Evolutionary conservation across 306 rosid species (phyloP).

Genomic region (Sicyos baderoa): DNA sequence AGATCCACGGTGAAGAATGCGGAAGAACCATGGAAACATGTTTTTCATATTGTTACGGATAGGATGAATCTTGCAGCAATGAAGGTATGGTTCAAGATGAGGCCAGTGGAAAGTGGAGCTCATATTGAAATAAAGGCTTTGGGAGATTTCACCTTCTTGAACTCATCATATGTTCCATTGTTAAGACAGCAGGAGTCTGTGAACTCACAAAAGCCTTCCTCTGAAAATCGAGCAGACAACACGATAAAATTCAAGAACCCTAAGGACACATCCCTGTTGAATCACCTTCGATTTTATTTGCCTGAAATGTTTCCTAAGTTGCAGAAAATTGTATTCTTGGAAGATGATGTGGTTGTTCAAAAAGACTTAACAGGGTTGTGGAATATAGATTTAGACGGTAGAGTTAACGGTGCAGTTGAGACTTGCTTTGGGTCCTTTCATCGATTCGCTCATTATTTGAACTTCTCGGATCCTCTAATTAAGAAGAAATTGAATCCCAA

Average conservation of each 20-base stretch:
- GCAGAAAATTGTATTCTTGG: conserved; percentile 67
- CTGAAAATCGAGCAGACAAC: conserved; percentile 49
- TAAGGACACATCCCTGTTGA: conserved; percentile 57
- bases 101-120: conserved; percentile 80
- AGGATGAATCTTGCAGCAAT: conserved; percentile 96
- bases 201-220: conserved; percentile 42
- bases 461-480: conserved; percentile 74
- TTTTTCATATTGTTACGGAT: conserved; percentile 79
- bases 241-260: conserved; percentile 40
- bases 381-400: conserved; percentile 87
- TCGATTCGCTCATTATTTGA: conserved; percentile 66
- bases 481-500: conserved; percentile 72
- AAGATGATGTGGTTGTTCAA: conserved; percentile 97
- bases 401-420: conserved; percentile 96
- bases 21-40: conserved; percentile 88
- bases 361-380: conserved; percentile 79
- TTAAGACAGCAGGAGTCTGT: conserved; percentile 60
- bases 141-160: conserved; percentile 75
- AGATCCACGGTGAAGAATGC: conserved; percentile 89
- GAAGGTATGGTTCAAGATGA: conserved; percentile 99
- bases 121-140: conserved; percentile 77
- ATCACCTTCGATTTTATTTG: conserved; percentile 84
- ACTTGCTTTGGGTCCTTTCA: conserved; percentile 95
- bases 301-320: conserved; percentile 91
- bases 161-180: conserved; percentile 69